Conservation (phyloP, 768 basidiomycete species). For the Tricholoma furcatifolium region DNA sequence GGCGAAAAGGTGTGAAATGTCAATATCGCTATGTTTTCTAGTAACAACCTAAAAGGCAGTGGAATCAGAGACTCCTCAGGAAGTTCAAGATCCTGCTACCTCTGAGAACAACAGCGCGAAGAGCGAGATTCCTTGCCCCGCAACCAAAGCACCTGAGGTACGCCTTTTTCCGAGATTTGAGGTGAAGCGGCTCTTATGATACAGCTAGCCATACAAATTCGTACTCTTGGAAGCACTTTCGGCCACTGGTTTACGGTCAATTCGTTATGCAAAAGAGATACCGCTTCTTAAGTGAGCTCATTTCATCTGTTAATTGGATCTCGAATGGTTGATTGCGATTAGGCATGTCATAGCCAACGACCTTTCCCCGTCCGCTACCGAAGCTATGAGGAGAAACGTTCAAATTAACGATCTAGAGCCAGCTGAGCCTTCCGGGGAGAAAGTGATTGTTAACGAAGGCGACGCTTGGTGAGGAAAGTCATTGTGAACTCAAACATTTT, state of each 20-base stretch:
- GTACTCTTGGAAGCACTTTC: constrained; percentile 91
- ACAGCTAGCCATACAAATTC: constrained; percentile 52
- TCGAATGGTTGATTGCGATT: constrained; percentile 7
- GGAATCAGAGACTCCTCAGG: constrained; percentile 5
- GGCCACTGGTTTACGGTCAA: constrained; percentile 92
- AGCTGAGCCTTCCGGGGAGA: constrained; percentile 28
- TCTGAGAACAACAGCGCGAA: not conserved
- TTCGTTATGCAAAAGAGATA: constrained; percentile 97
- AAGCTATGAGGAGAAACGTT: constrained; percentile 85
- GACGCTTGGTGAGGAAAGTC: constrained; percentile 78
- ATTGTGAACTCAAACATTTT: not conserved
- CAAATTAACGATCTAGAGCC: constrained; percentile 70
- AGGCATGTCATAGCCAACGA: constrained; percentile 97
- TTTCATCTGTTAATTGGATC: not conserved
- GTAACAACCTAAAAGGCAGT: constrained; percentile 5
- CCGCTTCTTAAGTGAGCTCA: constrained; percentile 75
- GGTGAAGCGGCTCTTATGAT: not conserved
- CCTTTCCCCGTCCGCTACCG: constrained; percentile 76
- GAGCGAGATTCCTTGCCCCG: not conserved
- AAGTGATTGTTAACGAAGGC: constrained; percentile 84
- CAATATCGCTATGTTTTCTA: not conserved
- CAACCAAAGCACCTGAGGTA: constrained; percentile 18
- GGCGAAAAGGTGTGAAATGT: constrained; percentile 41
- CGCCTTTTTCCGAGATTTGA: not conserved
- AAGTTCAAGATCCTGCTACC: constrained; percentile 2